phyloP scores from a whole-genome alignment of 305 asterid genomes.

The Fraxinus nigra region DNA sequence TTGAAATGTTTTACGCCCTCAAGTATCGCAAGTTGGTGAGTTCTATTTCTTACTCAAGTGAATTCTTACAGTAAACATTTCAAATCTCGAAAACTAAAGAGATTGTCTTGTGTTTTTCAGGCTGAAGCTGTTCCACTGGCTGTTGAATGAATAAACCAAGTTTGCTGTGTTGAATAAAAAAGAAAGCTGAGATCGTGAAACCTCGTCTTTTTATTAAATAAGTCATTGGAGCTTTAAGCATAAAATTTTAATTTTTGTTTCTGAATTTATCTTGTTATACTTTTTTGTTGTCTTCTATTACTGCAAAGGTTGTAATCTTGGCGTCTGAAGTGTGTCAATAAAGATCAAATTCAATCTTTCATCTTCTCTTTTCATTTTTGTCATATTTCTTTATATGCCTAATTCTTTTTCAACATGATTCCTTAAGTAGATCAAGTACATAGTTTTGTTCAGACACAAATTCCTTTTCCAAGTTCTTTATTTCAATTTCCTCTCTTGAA shows the following conservation, averaged over 20 bases:
- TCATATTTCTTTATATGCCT: background rate
- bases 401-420: background rate
- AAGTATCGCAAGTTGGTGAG: constrained; percentile 53
- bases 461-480: background rate
- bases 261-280: background rate
- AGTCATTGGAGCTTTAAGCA: constrained; percentile 15
- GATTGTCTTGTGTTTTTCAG: constrained; percentile 27
- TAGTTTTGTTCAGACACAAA: background rate
- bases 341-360: background rate
- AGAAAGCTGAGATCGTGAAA: background rate
- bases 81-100: background rate
- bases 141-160: constrained; percentile 35
- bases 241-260: background rate
- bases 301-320: background rate
- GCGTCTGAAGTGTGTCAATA: background rate
- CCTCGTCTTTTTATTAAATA: constrained; percentile 4
- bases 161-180: background rate
- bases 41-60: background rate
- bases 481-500: background rate
- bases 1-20: constrained; percentile 68
- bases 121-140: constrained; percentile 72
- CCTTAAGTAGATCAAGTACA: background rate
- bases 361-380: background rate
- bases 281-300: background rate
- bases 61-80: background rate